phyloP scores from a whole-genome alignment of 2,329 filamentous ascomycete species.

The Ascochyta fabae region DNA sequence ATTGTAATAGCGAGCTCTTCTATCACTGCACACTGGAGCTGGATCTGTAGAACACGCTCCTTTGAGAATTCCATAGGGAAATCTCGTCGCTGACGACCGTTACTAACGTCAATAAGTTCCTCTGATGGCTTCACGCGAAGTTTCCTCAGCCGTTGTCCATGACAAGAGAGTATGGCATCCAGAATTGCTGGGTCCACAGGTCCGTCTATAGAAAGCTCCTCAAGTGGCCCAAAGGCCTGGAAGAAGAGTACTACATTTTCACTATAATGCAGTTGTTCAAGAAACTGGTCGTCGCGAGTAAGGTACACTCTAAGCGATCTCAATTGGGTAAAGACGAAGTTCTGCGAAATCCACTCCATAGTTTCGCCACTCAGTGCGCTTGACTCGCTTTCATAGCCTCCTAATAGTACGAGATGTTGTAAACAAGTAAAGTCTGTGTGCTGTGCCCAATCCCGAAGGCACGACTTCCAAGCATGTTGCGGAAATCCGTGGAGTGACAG shows the following conservation, averaged over 20 bases:
- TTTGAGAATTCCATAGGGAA: constrained; percentile 25
- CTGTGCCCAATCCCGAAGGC: constrained; percentile 22
- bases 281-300: constrained; percentile 16
- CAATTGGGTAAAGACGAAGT: constrained; percentile 12
- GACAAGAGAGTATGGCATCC: constrained; percentile 18
- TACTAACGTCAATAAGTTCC: too few species aligned
- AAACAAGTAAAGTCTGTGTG: constrained; percentile 27
- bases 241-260: constrained; percentile 28
- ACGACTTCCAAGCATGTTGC: too few species aligned
- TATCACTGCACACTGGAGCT: constrained; percentile 19
- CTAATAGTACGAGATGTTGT: constrained; percentile 24
- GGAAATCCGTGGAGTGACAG: constrained; percentile 8
- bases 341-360: constrained; percentile 25
- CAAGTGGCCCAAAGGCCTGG: constrained; percentile 20
- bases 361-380: constrained; percentile 21
- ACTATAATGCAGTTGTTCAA: constrained; percentile 25
- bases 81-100: constrained; percentile 13
- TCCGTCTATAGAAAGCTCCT: constrained; percentile 22
- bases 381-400: neutral
- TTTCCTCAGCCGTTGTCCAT: constrained; percentile 1
- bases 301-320: neutral
- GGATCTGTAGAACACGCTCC: constrained; percentile 20
- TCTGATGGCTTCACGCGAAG: too few species aligned
- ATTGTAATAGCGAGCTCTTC: constrained; percentile 27
- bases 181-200: constrained; percentile 22